Evolutionary conservation across 164 flowering plant genomes (phyloP), one percentile per base, ranked within the genome.

Genomic region (Umbilicus rupestris): DNA sequence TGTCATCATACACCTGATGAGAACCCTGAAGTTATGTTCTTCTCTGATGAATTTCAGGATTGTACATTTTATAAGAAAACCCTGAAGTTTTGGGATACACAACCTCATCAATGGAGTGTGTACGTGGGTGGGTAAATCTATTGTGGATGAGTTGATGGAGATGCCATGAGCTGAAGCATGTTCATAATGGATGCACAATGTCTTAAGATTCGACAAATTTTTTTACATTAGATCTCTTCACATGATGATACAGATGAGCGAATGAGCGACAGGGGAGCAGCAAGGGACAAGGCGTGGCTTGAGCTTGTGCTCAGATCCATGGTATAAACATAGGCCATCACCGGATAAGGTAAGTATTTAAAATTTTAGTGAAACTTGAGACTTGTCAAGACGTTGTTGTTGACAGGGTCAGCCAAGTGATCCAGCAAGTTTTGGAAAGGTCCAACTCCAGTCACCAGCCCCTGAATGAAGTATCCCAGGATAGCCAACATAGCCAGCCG

Each of bases 371-470:
- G 92, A 82, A 90, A 90, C 76, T 90, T 94, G 77, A 94, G 90
- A 84, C 85, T 90, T 16, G 97, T 94, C 80, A 94, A 78, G 78
- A 93, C 50, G 65, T 93, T 93, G 89, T 94, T 90, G 84, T 90
- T 86, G 74, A 87, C 80, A 8, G 95, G 97, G 77, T 90, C 97
- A 68, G 96, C 81, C 86, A 94, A 79, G 70, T 94, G 98, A 66
- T 94, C 98, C 70, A 94, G 75, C 17, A 94, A 85, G 87, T 94
- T 94, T 47, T 90, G 98, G 80, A n/a, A 86, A 0, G 98, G 98
- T 0, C 98, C 98, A 52, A 83, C 97, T 20, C 98, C 96, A 0
- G 97, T 94, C 1, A 94, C 96, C 29, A 82, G 79, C 5, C 72
- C 98, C 66, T 89, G 98, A 4, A 87, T 58, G 46, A 89, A 93